Percentiles rank a stretch among this genome's conserved stretches.
These are phyloP conservation scores for Plectosphaerella sp. DNA, from an alignment of 2,329 filamentous ascomycete genomes.

Conservation along the genomic window DNA sequence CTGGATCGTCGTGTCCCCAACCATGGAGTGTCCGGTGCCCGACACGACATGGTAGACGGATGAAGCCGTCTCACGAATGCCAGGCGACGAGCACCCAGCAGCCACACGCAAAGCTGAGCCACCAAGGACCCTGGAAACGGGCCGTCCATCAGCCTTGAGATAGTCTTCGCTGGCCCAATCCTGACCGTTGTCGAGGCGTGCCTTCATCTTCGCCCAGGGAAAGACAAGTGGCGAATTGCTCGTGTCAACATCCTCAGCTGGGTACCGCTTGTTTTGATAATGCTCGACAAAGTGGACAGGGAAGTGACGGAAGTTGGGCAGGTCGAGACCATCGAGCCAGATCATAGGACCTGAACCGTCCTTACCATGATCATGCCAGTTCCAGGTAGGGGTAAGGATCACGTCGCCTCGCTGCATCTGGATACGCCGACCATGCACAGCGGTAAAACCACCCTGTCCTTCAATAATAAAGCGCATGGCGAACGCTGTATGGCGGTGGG, in stretches of 20 bases:
- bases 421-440: conserved; percentile 45
- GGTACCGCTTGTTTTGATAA: conserved; percentile 37
- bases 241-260: conserved; percentile 30
- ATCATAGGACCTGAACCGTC: conserved; percentile 48
- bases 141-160: conserved; percentile 16
- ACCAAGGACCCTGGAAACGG: conserved; percentile 29
- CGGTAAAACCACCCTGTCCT: conserved; percentile 48
- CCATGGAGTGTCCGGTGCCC: conserved; percentile 34
- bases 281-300: conserved; percentile 51
- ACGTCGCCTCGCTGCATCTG: conserved; percentile 46
- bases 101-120: conserved; percentile 40
- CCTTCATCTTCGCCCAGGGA: conserved; percentile 42
- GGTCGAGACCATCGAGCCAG: conserved; percentile 51
- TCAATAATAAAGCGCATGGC: conserved; percentile 53
- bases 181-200: conserved; percentile 25
- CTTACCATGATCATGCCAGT: conserved; percentile 54
- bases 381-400: conserved; percentile 50
- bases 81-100: conserved; percentile 27
- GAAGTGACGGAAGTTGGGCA: conserved; percentile 44
- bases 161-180: conserved; percentile 21
- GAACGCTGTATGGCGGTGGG: conserved; percentile 49
- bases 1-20: conserved; percentile 28
- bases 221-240: conserved; percentile 38
- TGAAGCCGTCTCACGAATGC: conserved; percentile 43
- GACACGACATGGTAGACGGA: conserved; percentile 48